These are phyloP conservation scores for Cutaneotrichosporon arboriforme DNA, from an alignment of 1,284 basidiomycete species.

Conservation along the genomic window DNA sequence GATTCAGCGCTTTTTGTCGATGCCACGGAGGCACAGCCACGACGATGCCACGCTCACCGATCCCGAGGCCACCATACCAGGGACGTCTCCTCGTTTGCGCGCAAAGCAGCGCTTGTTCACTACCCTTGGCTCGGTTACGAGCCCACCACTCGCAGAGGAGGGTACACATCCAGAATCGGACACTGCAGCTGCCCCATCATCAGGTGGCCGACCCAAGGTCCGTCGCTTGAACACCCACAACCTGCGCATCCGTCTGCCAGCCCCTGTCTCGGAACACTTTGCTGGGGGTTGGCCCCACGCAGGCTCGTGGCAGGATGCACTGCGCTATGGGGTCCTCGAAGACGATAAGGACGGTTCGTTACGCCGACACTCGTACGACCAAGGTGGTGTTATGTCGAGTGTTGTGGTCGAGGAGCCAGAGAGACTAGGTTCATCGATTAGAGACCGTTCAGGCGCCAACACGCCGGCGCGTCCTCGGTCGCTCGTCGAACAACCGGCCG, in stretches of 20 bases:
- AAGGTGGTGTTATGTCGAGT: neutral
- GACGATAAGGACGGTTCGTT: neutral
- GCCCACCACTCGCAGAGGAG: conserved; percentile 7
- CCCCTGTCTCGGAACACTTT: conserved; percentile 33
- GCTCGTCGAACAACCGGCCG: neutral
- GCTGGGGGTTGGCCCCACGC: conserved; percentile 39
- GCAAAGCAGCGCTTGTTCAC: conserved; percentile 12
- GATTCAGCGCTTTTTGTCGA: conserved; percentile 4
- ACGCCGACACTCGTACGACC: neutral
- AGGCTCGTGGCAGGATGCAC: conserved; percentile 43
- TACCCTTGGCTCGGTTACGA: neutral
- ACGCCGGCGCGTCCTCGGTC: neutral
- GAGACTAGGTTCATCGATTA: neutral
- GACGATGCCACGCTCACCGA: conserved; percentile 15
- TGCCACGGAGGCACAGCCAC: conserved; percentile 3
- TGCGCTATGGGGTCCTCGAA: conserved; percentile 23
- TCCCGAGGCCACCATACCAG: conserved; percentile 12
- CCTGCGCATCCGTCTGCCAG: conserved; percentile 31
- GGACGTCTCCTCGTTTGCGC: conserved; percentile 7
- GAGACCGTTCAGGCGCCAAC: neutral
- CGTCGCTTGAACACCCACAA: conserved; percentile 14
- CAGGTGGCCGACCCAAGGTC: neutral
- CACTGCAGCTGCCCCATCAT: neutral
- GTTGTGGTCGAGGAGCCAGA: neutral
- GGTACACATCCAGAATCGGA: neutral